phyloP scores from a whole-genome alignment of 78 protist species.

The Dictyostelium capitatum region DNA sequence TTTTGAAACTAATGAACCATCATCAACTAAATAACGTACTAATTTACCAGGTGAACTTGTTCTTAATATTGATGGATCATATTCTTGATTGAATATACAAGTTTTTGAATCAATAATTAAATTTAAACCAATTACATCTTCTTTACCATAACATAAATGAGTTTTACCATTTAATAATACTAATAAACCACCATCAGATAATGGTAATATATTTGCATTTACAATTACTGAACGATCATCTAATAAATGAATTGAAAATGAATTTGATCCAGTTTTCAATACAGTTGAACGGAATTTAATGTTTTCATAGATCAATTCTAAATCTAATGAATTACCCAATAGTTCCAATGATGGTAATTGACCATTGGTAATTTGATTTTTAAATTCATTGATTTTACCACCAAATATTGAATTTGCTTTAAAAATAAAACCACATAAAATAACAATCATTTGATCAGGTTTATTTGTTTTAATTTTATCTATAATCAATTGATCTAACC shows the following conservation, averaged over 20 bases:
- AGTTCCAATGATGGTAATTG: conserved; percentile 79
- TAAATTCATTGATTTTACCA: not conserved
- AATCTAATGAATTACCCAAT: conserved; percentile 5
- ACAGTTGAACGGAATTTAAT: conserved; percentile 79
- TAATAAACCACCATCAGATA: conserved; percentile 92
- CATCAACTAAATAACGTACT: conserved; percentile 90
- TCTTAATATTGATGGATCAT: conserved; percentile 94
- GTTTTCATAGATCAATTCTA: conserved; percentile 84
- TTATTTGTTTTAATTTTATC: conserved; percentile 50
- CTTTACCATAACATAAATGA: conserved; percentile 85
- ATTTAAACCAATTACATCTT: conserved; percentile 84
- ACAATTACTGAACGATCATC: conserved; percentile 48
- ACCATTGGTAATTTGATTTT: conserved; percentile 69
- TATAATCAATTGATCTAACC: conserved; percentile 92
- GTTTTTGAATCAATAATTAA: conserved; percentile 89
- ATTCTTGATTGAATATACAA: conserved; percentile 89
- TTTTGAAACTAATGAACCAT: conserved; percentile 90
- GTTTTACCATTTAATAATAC: conserved; percentile 77
- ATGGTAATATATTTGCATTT: conserved; percentile 39
- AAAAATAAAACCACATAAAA: conserved; percentile 87
- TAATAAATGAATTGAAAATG: conserved; percentile 61
- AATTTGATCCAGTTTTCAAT: conserved; percentile 26
- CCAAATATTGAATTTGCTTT: conserved; percentile 46
- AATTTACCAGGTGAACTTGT: conserved; percentile 95
- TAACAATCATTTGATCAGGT: conserved; percentile 76